Evolutionary conservation across 257 asterid genomes (phyloP), one percentile per base, ranked within the genome.

Genomic region (Echites panduratus): DNA sequence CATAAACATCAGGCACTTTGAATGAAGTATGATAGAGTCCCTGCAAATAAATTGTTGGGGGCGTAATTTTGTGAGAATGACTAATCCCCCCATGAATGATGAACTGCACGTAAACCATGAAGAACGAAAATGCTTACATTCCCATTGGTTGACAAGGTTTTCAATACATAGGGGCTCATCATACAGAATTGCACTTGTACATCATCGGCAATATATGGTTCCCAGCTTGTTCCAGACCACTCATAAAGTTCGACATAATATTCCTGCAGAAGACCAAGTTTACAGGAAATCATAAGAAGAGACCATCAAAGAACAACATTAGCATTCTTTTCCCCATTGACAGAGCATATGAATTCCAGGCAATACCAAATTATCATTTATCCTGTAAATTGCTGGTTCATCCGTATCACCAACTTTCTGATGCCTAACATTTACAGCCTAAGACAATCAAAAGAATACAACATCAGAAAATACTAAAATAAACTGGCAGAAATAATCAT

Each of bases 131-230:
- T 59, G 63, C 64, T 50, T 80, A 91, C 96, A 96, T 89, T 83
- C 81, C 82, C 77, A 80, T 88, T 65, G 13, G 90, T 87, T 32
- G 92, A 85, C 85, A 89, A 75, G 20, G 91, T 92, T 86, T 87
- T 89, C 88, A 92, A 79, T 70, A 92, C 87, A 22, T 89, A 92
- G 47, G 97, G 96, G 74, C 97, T 91, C 97, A 91, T 91, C 97
- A 91, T 85, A 79, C 84, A 91, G 82, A 91, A 89, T 86, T 91
- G 97, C 70, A 91, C 93, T 81, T 91, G 97, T 48, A 89, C 90
- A 11, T 91, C 96, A 63, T 91, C 73, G 50, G 96, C 84, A 49
- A 85, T 87, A 82, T 88, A 84, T 53, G 97, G 95, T 72, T 82
- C 91, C 97, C 96, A 91, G 79, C 87, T 87, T 76, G 77, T 66